Percentiles rank a stretch among this genome's conserved stretches.
These are phyloP conservation scores for Stachybotrys elegans DNA, from an alignment of 2,329 filamentous ascomycete genomes.

Conservation along the genomic window DNA sequence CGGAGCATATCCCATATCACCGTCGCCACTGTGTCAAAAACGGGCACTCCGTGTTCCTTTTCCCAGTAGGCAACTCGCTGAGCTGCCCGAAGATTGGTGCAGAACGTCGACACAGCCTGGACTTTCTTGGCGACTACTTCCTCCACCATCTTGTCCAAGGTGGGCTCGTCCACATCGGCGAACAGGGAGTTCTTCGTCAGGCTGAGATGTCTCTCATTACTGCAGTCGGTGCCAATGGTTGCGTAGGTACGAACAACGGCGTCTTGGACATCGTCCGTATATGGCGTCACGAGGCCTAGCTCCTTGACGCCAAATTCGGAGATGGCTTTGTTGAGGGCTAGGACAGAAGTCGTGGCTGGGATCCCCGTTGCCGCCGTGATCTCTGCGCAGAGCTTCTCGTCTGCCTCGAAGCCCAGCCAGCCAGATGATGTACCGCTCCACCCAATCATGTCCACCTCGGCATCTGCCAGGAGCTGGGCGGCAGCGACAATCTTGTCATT, in stretches of 20 bases:
- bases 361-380: background rate
- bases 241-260: background rate
- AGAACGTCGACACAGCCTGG: background rate
- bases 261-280: background rate
- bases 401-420: background rate
- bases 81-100: background rate
- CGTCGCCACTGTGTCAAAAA: background rate
- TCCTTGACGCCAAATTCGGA: background rate
- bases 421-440: background rate
- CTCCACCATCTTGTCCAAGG: background rate
- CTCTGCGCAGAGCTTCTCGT: background rate
- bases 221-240: background rate
- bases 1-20: background rate
- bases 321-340: conserved; percentile 1
- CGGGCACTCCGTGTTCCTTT: background rate
- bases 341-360: background rate
- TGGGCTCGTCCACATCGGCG: background rate
- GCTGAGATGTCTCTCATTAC: background rate
- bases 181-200: background rate
- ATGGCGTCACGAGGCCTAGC: background rate
- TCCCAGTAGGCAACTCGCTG: background rate
- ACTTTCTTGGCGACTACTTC: background rate
- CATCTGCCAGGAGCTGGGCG: background rate
- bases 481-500: background rate
- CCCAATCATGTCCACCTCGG: background rate